Evolutionary conservation across 2,329 filamentous ascomycete genomes (phyloP).

Genomic region (Ustulina deusta): DNA sequence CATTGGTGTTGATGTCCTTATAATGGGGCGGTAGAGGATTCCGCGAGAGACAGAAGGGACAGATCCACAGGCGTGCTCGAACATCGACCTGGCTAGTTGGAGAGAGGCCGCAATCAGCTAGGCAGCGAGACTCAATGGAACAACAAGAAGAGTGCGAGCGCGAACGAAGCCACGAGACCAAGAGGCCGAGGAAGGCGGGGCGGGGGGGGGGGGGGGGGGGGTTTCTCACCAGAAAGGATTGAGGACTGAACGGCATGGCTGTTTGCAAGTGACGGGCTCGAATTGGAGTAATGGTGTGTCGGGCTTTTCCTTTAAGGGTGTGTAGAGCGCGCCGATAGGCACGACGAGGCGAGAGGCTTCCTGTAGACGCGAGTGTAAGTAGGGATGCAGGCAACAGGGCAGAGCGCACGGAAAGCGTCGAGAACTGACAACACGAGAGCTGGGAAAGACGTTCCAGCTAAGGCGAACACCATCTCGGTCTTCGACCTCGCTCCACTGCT

Average conservation of each 20-base stretch:
- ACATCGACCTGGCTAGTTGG: constrained; percentile 80
- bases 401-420: constrained; percentile 31
- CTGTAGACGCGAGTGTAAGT: constrained; percentile 58
- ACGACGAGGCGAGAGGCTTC: constrained; percentile 95
- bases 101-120: constrained; percentile 34
- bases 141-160: constrained; percentile 1
- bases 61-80: constrained; percentile 87
- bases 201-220: constrained; percentile 10
- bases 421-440: constrained; percentile 87
- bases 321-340: constrained; percentile 95
- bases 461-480: constrained; percentile 95
- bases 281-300: constrained; percentile 92
- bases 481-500: constrained; percentile 96
- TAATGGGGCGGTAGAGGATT: constrained; percentile 88
- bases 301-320: constrained; percentile 92
- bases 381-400: constrained; percentile 44
- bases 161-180: neutral
- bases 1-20: constrained; percentile 87
- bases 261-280: constrained; percentile 96
- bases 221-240: constrained; percentile 90
- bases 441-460: constrained; percentile 99
- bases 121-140: neutral
- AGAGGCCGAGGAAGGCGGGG: neutral
- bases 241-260: constrained; percentile 92
- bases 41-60: constrained; percentile 86